These are phyloP conservation scores for Trichoderma sp. DNA, from an alignment of 2,329 filamentous ascomycete species.

Conservation along the genomic window DNA sequence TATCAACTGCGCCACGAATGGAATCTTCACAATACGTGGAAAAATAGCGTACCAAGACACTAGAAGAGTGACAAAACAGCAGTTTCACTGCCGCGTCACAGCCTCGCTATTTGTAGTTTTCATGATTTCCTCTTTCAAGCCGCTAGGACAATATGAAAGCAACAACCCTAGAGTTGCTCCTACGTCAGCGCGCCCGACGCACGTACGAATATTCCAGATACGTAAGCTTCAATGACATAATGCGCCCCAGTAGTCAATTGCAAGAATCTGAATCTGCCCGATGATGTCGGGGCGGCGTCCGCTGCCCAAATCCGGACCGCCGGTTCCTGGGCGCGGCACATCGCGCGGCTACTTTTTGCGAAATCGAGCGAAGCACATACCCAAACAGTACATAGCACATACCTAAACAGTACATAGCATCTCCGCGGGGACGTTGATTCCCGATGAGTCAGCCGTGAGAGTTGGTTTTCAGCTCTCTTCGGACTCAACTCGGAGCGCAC, in stretches of 20 bases:
- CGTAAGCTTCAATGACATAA: not conserved
- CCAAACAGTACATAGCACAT: not conserved
- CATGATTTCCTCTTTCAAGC: not conserved
- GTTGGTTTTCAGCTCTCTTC: not conserved
- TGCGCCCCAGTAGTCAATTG: not conserved
- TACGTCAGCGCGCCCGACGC: not conserved
- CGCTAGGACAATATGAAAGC: not conserved
- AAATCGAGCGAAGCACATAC: not conserved
- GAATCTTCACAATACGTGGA: not conserved
- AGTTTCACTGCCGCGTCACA: not conserved
- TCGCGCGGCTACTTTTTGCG: not conserved
- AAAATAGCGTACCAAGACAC: not conserved
- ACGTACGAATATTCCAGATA: not conserved
- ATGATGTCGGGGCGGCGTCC: not conserved
- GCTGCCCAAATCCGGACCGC: not conserved
- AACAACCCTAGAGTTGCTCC: not conserved
- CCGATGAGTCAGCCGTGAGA: not conserved
- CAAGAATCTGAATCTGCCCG: not conserved
- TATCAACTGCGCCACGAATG: not conserved
- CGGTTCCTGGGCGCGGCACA: not conserved
- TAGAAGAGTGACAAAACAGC: not conserved
- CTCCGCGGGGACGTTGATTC: not conserved
- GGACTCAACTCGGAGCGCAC: not conserved
- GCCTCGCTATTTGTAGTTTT: not conserved
- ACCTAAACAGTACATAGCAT: not conserved